Percentiles rank a stretch among this genome's conserved stretches.
Evolutionary conservation across 108 stramenopile species (phyloP).

Genomic region (Mayamaea pseudoterrestris): DNA sequence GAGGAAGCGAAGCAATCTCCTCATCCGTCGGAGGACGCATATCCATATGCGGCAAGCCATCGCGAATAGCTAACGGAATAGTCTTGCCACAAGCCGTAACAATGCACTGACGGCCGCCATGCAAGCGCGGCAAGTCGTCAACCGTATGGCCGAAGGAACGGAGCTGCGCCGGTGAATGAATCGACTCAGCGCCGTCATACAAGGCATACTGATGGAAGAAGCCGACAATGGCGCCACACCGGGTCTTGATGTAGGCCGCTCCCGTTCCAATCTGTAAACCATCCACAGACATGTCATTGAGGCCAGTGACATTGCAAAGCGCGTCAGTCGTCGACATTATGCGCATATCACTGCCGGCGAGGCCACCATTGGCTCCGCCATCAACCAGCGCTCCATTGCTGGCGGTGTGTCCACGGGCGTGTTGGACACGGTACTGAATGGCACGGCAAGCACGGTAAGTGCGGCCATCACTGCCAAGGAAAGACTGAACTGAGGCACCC

Average conservation of each 20-base stretch:
- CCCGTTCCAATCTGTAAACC: slow-evolving; percentile 8
- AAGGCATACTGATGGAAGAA: slow-evolving; percentile 23
- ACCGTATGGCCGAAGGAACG: slow-evolving; percentile 5
- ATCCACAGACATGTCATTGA: slow-evolving; percentile 12
- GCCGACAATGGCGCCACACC: slow-evolving; percentile 9
- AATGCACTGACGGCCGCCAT: slow-evolving; percentile 15
- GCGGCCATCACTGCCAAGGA: too few relatives aligned
- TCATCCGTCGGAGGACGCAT: slow-evolving; percentile 15
- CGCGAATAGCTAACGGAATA: slow-evolving; percentile 8
- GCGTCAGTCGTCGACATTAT: background rate
- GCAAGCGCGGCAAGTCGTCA: slow-evolving; percentile 5
- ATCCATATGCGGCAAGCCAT: slow-evolving; percentile 11
- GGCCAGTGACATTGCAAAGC: slow-evolving; percentile 8
- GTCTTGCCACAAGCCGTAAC: slow-evolving; percentile 17
- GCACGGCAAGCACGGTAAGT: too few relatives aligned
- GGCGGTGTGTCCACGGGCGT: too few relatives aligned
- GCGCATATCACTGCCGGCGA: slow-evolving; percentile 12
- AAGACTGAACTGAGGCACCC: too few relatives aligned
- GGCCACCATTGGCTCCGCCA: slow-evolving; percentile 24
- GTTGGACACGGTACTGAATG: too few relatives aligned
- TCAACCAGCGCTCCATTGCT: slow-evolving; percentile 25
- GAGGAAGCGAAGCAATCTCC: slow-evolving; percentile 15
- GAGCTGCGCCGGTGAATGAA: slow-evolving; percentile 17
- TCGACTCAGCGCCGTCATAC: slow-evolving; percentile 7
- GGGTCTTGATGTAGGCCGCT: slow-evolving; percentile 7